These are phyloP conservation scores for Paraurostyla sp. DNA, from an alignment of 73 alveolate species.

Conservation along the genomic window DNA sequence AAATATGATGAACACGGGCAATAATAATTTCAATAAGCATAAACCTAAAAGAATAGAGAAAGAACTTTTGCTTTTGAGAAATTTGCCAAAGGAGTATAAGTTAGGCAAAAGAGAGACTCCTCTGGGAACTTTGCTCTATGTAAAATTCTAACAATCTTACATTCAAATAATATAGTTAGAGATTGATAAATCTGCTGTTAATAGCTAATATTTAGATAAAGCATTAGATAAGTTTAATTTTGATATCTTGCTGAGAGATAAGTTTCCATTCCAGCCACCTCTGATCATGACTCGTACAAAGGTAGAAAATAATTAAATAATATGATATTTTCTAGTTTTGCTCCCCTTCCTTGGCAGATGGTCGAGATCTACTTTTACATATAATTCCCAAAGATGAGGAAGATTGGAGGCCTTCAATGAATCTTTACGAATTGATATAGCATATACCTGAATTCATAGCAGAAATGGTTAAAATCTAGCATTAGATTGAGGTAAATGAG, in stretches of 20 bases:
- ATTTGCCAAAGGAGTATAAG: conserved; percentile 60
- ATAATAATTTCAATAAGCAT: conserved; percentile 25
- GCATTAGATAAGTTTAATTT: conserved; percentile 56
- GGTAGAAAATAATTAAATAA: conserved; percentile 11
- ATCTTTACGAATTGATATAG: conserved; percentile 57
- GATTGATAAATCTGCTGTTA: conserved; percentile 45
- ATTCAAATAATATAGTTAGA: conserved; percentile 36
- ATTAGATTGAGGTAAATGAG: neutral
- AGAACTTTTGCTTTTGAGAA: conserved; percentile 65
- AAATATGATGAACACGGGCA: conserved; percentile 42
- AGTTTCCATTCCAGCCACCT: conserved; percentile 75
- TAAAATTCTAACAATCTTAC: neutral
- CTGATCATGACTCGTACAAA: conserved; percentile 40
- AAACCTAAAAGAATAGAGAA: conserved; percentile 56
- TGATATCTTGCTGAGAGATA: conserved; percentile 66
- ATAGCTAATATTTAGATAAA: conserved; percentile 17
- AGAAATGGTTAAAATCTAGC: neutral
- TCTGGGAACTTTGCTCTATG: conserved; percentile 64
- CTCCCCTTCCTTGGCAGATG: conserved; percentile 69
- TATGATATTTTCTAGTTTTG: conserved; percentile 40
- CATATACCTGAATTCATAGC: conserved; percentile 68
- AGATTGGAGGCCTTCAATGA: conserved; percentile 75
- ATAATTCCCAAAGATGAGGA: conserved; percentile 56
- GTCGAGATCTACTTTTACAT: conserved; percentile 67
- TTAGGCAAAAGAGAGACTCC: conserved; percentile 66